Conservation (phyloP, 495 filamentous ascomycete species). For the Podospora australis region DNA sequence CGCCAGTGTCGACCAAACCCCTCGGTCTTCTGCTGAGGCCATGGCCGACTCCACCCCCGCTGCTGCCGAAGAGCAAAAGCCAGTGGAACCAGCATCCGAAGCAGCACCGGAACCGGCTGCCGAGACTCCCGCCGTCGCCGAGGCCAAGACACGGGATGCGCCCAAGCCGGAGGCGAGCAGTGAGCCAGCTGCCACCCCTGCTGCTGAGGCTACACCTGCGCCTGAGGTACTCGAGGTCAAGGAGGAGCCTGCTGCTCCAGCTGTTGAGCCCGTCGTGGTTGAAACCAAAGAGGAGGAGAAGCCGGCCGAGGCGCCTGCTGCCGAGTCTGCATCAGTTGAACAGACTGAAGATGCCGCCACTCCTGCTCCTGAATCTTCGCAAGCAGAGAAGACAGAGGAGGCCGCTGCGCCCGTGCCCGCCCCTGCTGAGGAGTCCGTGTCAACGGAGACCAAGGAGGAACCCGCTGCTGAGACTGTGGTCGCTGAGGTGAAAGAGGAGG, state of each 20-base stretch:
- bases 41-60: slow-evolving; percentile 7
- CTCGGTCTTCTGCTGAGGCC: slow-evolving; percentile 3
- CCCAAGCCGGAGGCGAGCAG: background rate
- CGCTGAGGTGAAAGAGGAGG: background rate
- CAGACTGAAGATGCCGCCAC: slow-evolving; percentile 1
- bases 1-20: slow-evolving; percentile 14
- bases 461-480: slow-evolving; percentile 1
- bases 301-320: background rate
- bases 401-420: background rate
- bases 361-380: background rate
- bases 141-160: slow-evolving; percentile 1
- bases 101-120: slow-evolving; percentile 1
- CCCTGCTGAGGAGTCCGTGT: too few relatives aligned
- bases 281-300: slow-evolving; percentile 7
- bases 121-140: slow-evolving; percentile 4
- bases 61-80: slow-evolving; percentile 11
- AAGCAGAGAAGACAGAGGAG: background rate
- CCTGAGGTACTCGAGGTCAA: slow-evolving; percentile 9
- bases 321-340: background rate
- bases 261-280: slow-evolving; percentile 5
- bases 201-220: slow-evolving; percentile 9
- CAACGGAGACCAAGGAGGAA: slow-evolving; percentile 7
- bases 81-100: slow-evolving; percentile 4
- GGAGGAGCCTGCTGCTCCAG: slow-evolving; percentile 3
- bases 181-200: slow-evolving; percentile 1